phyloP scores from a whole-genome alignment of 148 eudicot species.

The Rhododendron vialii region DNA sequence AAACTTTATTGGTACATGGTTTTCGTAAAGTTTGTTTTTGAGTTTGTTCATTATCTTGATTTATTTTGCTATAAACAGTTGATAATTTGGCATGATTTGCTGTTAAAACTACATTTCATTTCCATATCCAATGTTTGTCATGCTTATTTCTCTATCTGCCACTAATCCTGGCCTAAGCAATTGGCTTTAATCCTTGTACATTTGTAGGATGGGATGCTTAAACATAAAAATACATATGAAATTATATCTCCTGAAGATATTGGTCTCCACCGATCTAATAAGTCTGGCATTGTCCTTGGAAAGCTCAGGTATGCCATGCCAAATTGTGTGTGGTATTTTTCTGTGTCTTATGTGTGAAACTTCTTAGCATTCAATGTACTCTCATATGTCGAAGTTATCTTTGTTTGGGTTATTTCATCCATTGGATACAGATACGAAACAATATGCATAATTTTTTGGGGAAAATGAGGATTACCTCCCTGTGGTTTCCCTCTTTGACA shows the following conservation, averaged over 20 bases:
- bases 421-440: neutral
- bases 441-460: neutral
- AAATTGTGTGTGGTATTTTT: neutral
- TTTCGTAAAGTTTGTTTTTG: neutral
- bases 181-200: neutral
- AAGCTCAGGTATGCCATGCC: constrained; percentile 64
- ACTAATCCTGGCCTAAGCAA: neutral
- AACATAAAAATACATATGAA: constrained; percentile 83
- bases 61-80: neutral
- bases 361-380: neutral
- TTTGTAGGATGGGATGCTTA: constrained; percentile 91
- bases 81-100: neutral
- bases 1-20: neutral
- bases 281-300: constrained; percentile 94
- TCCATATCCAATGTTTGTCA: neutral
- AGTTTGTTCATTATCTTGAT: neutral
- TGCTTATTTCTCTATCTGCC: neutral
- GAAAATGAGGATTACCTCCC: no score
- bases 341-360: neutral
- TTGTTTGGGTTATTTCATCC: neutral
- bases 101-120: neutral
- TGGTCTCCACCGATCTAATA: constrained; percentile 77
- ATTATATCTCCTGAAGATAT: constrained; percentile 96
- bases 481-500: no score
- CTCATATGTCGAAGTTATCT: neutral